A percentile compares a stretch with the other conserved stretches of the same genome.
phyloP scores from a whole-genome alignment of 2,329 filamentous ascomycete genomes.

The Ophiosphaerella korrae region DNA sequence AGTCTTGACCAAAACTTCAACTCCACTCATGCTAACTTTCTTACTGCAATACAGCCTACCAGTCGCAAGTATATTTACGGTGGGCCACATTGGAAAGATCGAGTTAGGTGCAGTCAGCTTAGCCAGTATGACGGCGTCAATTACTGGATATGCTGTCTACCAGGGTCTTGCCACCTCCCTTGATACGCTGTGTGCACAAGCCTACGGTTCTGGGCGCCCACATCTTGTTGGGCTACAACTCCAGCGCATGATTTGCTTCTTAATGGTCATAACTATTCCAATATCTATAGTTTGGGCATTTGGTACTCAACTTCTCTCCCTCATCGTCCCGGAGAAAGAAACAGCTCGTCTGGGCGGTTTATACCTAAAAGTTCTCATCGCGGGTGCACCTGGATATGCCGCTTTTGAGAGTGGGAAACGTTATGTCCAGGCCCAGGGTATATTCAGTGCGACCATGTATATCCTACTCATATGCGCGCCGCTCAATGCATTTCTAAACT shows the following conservation, averaged over 20 bases:
- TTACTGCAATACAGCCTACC: constrained; percentile 56
- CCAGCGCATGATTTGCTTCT: constrained; percentile 80
- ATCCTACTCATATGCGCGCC: constrained; percentile 83
- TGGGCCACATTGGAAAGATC: constrained; percentile 56
- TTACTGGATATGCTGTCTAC: constrained; percentile 55
- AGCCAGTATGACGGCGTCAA: constrained; percentile 56
- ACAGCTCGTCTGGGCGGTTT: constrained; percentile 73
- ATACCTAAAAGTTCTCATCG: constrained; percentile 75
- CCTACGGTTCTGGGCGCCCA: constrained; percentile 88
- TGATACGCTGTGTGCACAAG: constrained; percentile 91
- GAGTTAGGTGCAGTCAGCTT: constrained; percentile 56
- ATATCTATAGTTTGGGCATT: constrained; percentile 74
- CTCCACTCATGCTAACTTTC: constrained; percentile 54
- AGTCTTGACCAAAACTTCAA: constrained; percentile 66
- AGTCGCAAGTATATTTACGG: constrained; percentile 55
- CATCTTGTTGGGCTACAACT: constrained; percentile 85
- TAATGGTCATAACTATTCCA: constrained; percentile 73
- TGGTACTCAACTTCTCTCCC: constrained; percentile 65
- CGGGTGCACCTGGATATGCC: constrained; percentile 76
- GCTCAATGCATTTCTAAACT: constrained; percentile 80
- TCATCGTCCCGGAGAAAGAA: constrained; percentile 72
- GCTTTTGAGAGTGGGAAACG: constrained; percentile 82
- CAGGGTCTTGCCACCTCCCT: constrained; percentile 81
- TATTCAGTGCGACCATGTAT: constrained; percentile 84
- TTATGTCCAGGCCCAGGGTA: constrained; percentile 83